Conservation (phyloP, 805 yeast genomes). For the Brettanomyces bruxellensis region DNA sequence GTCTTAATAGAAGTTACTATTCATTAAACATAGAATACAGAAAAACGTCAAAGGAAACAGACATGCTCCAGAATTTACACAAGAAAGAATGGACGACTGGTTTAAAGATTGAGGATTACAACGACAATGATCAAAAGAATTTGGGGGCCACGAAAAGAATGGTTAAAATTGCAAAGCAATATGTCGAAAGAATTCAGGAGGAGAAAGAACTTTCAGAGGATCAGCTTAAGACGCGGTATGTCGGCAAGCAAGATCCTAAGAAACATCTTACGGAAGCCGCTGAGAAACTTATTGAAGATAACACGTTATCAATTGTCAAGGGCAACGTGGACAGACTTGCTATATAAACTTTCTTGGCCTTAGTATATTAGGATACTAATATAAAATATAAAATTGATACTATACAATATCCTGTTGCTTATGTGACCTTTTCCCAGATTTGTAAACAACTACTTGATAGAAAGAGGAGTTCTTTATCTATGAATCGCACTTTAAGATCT, state of each 20-base stretch:
- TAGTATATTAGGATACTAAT: conserved; percentile 20
- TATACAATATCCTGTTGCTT: neutral
- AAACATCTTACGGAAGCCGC: conserved; percentile 91
- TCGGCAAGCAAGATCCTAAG: conserved; percentile 98
- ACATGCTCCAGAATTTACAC: conserved; percentile 88
- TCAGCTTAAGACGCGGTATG: conserved; percentile 89
- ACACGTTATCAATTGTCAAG: conserved; percentile 77
- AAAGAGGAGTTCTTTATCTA: conserved; percentile 52
- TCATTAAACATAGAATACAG: conserved; percentile 91
- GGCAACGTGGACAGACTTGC: conserved; percentile 88
- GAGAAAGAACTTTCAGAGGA: conserved; percentile 84
- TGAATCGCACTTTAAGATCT: conserved; percentile 36
- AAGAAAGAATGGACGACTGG: conserved; percentile 96
- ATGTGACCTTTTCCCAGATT: conserved; percentile 42
- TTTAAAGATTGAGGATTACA: conserved; percentile 65
- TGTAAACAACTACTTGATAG: conserved; percentile 57
- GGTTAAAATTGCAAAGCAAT: conserved; percentile 85
- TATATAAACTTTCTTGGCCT: conserved; percentile 36
- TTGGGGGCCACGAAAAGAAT: conserved; percentile 62
- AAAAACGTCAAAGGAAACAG: conserved; percentile 86
- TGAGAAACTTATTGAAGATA: conserved; percentile 77
- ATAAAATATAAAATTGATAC: neutral
- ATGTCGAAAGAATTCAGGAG: conserved; percentile 84
- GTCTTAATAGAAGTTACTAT: conserved; percentile 92
- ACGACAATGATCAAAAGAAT: conserved; percentile 68